A percentile compares a stretch with the other conserved stretches of the same genome.
Evolutionary conservation across 1,139 yeast genomes (phyloP).

Genomic region (Suhomyces wounanorum): DNA sequence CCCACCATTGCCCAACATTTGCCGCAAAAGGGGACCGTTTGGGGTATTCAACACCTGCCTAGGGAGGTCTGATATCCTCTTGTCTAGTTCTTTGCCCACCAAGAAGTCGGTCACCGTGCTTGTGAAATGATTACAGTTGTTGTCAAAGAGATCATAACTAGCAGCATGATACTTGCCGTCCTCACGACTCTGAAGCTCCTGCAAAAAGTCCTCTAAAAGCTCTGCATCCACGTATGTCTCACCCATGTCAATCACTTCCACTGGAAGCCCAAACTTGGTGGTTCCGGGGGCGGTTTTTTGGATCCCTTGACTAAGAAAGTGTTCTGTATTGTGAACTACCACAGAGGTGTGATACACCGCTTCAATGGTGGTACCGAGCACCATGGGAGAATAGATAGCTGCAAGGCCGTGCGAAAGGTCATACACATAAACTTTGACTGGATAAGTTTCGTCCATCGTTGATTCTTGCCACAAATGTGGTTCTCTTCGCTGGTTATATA

Average conservation of each 20-base stretch:
- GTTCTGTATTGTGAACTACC: constrained; percentile 56
- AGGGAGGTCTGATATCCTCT: constrained; percentile 57
- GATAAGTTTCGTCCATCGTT: constrained; percentile 13
- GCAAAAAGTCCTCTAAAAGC: constrained; percentile 52
- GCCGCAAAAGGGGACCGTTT: constrained; percentile 49
- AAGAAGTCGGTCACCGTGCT: constrained; percentile 59
- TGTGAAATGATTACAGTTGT: constrained; percentile 72
- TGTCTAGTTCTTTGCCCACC: constrained; percentile 51
- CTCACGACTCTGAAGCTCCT: constrained; percentile 44
- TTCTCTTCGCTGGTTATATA: not conserved
- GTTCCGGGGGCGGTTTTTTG: constrained; percentile 48
- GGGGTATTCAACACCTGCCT: constrained; percentile 60
- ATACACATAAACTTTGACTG: constrained; percentile 62
- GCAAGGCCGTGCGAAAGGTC: constrained; percentile 58
- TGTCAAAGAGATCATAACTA: constrained; percentile 59
- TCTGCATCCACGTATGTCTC: constrained; percentile 53
- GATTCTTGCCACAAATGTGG: not conserved
- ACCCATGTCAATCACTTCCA: constrained; percentile 56
- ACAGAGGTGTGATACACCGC: constrained; percentile 72
- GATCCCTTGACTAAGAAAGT: constrained; percentile 64
- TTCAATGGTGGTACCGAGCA: constrained; percentile 51
- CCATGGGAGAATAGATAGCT: constrained; percentile 42
- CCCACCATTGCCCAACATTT: constrained; percentile 32
- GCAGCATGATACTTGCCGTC: constrained; percentile 48
- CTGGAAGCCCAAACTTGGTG: constrained; percentile 63